Evolutionary conservation across 202 grass and related monocot species (phyloP), one percentile per base, ranked within the genome.

Genomic region (Musa balbisiana): DNA sequence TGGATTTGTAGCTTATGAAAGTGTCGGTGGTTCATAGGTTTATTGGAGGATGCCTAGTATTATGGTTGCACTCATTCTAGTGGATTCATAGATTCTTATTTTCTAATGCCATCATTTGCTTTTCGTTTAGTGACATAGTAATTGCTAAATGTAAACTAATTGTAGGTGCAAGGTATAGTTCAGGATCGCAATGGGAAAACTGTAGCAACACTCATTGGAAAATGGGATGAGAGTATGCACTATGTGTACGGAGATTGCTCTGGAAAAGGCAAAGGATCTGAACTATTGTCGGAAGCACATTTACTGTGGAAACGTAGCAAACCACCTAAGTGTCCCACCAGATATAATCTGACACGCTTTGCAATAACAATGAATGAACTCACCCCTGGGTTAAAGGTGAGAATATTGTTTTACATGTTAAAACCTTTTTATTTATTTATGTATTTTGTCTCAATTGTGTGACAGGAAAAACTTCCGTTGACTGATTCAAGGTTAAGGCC

Each of bases 181-280:
- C 95, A 99, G 75, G 89, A 99, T 72, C 81, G 87, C 80, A 91
- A 78, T 84, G 95, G 89, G 60, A 90, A 88, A 82, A 99, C 83
- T 53, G 89, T 92, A 53, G 91, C 95, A 80, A 95, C 95, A 67
- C 88, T 99, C 51, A 72, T 99, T 92, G 95, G 95, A 66, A 99
- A 99, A 62, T 99, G 95, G 95, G 95, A 99, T 80, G 95, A 95
- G 72, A 95, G 95, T 78, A 92, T 99, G 91, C 95, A 95, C 76
- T 99, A 88, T 83, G 91, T 92, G 43, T 73, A 87, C 83, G 95
- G 95, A 78, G 95, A 99, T 87, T 89, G 84, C 80, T 95, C 91
- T 62, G 91, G 91, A 72, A 99, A 92, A 83, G 85, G 91, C 58
- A 95, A 95, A 76, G 95, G 89, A 81, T 82, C 85, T 80, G 94